phyloP scores from a whole-genome alignment of 495 filamentous ascomycete species.

The Cladorrhinum samala region DNA sequence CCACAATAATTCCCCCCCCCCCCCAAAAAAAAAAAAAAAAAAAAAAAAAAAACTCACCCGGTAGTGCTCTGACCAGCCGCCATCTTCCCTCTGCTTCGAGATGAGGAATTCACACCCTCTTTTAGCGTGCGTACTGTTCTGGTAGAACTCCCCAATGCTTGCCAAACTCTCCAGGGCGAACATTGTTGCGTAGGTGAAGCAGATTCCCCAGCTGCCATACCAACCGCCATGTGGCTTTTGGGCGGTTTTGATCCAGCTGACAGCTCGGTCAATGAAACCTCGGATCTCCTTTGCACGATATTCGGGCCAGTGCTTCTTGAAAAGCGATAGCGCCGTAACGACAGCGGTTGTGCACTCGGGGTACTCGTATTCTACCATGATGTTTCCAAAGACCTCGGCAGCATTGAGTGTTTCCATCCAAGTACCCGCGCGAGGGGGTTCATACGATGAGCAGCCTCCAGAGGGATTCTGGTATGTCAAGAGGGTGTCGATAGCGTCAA shows the following conservation, averaged over 20 bases:
- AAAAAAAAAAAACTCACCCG: constrained; percentile 46
- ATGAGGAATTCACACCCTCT: constrained; percentile 82
- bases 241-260: constrained; percentile 71
- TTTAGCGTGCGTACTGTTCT: constrained; percentile 61
- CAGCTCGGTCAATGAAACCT: constrained; percentile 59
- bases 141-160: constrained; percentile 74
- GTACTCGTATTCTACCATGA: constrained; percentile 98
- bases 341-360: constrained; percentile 96
- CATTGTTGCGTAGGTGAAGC: constrained; percentile 94
- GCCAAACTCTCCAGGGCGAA: constrained; percentile 85
- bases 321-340: constrained; percentile 80
- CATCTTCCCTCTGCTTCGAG: constrained; percentile 74
- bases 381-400: constrained; percentile 91
- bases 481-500: constrained; percentile 83
- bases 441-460: constrained; percentile 88
- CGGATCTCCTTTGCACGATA: constrained; percentile 74
- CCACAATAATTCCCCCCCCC: no score
- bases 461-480: constrained; percentile 86
- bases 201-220: constrained; percentile 98
- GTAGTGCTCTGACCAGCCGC: constrained; percentile 96
- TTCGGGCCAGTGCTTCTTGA: constrained; percentile 71
- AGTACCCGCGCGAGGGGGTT: constrained; percentile 68
- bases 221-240: constrained; percentile 83
- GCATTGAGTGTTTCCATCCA: constrained; percentile 83
- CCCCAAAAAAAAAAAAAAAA: no score